These are phyloP conservation scores for Russula lepida DNA, from an alignment of 768 basidiomycete genomes.

Conservation along the genomic window DNA sequence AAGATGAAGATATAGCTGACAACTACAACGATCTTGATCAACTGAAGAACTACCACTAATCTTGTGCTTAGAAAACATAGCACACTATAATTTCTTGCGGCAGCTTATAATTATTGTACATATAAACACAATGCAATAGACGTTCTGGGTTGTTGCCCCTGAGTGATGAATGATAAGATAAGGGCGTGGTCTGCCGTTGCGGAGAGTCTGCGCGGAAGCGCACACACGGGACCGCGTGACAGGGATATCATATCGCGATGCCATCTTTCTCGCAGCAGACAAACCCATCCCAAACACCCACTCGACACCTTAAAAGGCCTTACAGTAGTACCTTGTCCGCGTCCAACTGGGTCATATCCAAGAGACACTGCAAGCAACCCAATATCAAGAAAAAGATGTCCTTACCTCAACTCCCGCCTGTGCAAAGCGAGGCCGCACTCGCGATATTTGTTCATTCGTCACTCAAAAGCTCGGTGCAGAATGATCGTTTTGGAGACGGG, in stretches of 20 bases:
- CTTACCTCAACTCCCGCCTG: slow-evolving; percentile 5
- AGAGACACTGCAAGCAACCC: not conserved
- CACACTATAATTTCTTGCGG: not conserved
- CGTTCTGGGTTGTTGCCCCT: not conserved
- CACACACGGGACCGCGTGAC: slow-evolving; percentile 11
- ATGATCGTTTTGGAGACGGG: slow-evolving; percentile 43
- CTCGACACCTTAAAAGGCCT: slow-evolving; percentile 3
- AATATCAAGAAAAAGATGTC: not conserved
- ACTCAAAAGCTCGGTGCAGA: slow-evolving; percentile 33
- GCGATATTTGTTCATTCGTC: slow-evolving; percentile 67
- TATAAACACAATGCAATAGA: not conserved
- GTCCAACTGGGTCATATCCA: not conserved
- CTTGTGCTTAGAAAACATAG: not conserved
- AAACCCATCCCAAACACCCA: not conserved
- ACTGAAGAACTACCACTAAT: not conserved
- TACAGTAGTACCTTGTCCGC: not conserved
- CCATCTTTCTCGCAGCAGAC: not conserved
- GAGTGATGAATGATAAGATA: too few species aligned
- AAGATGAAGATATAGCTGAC: not conserved
- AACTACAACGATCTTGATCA: not conserved
- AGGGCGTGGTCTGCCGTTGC: not conserved
- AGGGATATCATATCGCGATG: slow-evolving; percentile 8
- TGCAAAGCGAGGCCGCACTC: slow-evolving; percentile 29
- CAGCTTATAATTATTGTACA: not conserved
- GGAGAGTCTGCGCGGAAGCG: slow-evolving; percentile 7